Conservation (phyloP, 805 yeast species). For the Brettanomyces bruxellensis region DNA sequence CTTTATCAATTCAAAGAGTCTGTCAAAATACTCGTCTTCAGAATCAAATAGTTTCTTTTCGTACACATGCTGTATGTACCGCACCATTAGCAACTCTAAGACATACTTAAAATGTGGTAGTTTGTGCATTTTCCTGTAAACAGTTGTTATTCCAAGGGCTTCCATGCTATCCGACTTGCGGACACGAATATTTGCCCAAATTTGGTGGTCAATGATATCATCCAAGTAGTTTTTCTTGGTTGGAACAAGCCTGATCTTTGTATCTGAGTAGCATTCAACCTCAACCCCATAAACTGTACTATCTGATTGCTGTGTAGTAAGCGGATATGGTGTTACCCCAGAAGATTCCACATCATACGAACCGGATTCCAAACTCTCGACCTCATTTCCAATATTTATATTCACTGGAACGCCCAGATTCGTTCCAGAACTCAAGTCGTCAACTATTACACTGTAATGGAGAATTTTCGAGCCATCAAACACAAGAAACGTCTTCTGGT, state of each 20-base stretch:
- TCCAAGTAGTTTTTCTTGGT: conserved; percentile 36
- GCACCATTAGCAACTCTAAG: conserved; percentile 39
- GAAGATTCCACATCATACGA: conserved; percentile 15
- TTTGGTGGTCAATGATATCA: conserved; percentile 39
- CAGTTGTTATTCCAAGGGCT: conserved; percentile 20
- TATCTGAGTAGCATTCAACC: conserved; percentile 24
- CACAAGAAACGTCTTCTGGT: conserved; percentile 16
- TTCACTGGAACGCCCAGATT: conserved; percentile 19
- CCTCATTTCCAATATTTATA: conserved; percentile 25
- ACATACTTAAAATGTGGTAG: conserved; percentile 40
- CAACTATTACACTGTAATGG: conserved; percentile 18
- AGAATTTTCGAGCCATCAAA: conserved; percentile 27
- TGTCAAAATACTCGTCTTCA: conserved; percentile 18
- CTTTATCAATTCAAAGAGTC: conserved; percentile 23
- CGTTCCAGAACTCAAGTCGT: conserved; percentile 14
- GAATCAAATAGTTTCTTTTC: conserved; percentile 24
- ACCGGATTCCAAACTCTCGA: not conserved
- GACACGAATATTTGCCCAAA: conserved; percentile 21
- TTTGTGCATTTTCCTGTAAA: conserved; percentile 28
- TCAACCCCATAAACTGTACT: conserved; percentile 44
- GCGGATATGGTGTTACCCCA: conserved; percentile 37
- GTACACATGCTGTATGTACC: conserved; percentile 22
- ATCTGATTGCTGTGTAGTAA: conserved; percentile 35
- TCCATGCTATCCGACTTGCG: conserved; percentile 11
- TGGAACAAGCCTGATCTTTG: conserved; percentile 21